Evolutionary conservation across 2,329 filamentous ascomycete species (phyloP).

Genomic region (Metarhizium robertsii): DNA sequence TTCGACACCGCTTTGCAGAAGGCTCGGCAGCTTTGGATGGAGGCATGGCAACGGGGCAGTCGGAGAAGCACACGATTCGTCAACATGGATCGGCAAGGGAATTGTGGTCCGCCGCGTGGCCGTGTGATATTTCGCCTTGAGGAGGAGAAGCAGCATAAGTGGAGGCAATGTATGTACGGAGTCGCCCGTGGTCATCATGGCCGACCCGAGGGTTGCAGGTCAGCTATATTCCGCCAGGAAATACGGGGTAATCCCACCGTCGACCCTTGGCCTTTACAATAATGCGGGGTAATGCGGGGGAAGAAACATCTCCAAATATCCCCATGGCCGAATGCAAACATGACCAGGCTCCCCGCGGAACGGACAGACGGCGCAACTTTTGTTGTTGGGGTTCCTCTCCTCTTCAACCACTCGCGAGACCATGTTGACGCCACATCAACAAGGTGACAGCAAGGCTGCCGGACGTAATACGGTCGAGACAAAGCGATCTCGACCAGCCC

Average conservation of each 20-base stretch:
- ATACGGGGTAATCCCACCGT: too few species aligned
- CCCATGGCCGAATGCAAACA: too few species aligned
- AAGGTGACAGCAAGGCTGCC: too few species aligned
- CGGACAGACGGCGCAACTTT: background rate
- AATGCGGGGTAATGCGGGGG: background rate
- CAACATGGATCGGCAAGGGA: background rate
- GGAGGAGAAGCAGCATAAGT: too few species aligned
- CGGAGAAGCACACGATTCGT: background rate
- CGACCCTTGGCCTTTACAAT: background rate
- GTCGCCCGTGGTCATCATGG: too few species aligned
- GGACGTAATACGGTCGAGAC: too few species aligned
- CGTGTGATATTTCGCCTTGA: background rate
- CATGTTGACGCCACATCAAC: too few species aligned
- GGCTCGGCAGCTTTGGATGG: background rate
- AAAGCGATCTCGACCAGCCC: too few species aligned
- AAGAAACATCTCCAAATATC: background rate
- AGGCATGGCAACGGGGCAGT: background rate
- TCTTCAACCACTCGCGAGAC: background rate
- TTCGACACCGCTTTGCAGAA: conserved; percentile 9
- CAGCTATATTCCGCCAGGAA: too few species aligned
- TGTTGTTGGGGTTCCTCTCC: background rate
- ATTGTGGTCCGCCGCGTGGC: background rate
- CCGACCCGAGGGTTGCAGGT: too few species aligned
- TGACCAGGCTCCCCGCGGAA: too few species aligned
- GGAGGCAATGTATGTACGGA: too few species aligned